Evolutionary conservation across 371 early-diverging fungal genomes (phyloP).

Genomic region (Blakeslea trispora): DNA sequence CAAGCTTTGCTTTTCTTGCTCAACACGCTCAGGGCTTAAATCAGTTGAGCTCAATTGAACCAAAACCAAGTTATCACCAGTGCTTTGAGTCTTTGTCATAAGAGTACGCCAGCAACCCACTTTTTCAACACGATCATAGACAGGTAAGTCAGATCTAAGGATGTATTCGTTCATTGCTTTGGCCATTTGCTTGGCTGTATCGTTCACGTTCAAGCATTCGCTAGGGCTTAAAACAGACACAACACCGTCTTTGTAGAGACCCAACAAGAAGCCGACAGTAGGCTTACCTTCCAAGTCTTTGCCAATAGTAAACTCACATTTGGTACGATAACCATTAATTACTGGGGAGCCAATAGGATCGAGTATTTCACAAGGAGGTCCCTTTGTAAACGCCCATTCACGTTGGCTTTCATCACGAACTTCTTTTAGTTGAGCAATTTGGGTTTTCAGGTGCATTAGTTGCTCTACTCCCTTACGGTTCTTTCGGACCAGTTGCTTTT

Average conservation of each 20-base stretch:
- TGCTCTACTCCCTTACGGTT: slow-evolving; percentile 12
- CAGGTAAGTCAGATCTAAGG: slow-evolving; percentile 39
- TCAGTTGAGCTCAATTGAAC: slow-evolving; percentile 60
- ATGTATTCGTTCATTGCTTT: slow-evolving; percentile 54
- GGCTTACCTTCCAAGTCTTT: slow-evolving; percentile 53
- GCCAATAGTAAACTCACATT: slow-evolving; percentile 85
- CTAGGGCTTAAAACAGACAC: slow-evolving; percentile 54
- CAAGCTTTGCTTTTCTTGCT: slow-evolving; percentile 40
- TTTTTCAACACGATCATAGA: slow-evolving; percentile 64
- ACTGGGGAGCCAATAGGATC: slow-evolving; percentile 68
- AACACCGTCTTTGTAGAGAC: slow-evolving; percentile 65
- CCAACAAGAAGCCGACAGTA: slow-evolving; percentile 75
- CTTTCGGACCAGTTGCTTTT: slow-evolving; percentile 33
- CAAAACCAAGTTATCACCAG: slow-evolving; percentile 61
- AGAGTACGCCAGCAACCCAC: slow-evolving; percentile 72
- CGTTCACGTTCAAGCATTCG: slow-evolving; percentile 56
- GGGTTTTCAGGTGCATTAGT: slow-evolving; percentile 24
- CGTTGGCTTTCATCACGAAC: not conserved
- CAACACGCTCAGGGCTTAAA: slow-evolving; percentile 42
- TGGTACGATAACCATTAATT: slow-evolving; percentile 70
- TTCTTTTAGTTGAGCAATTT: slow-evolving; percentile 29
- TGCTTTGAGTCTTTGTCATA: slow-evolving; percentile 61
- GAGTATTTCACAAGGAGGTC: slow-evolving; percentile 51
- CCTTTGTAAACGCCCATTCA: slow-evolving; percentile 6
- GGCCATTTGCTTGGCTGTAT: slow-evolving; percentile 57